These are phyloP conservation scores for Zygosaccharomyces pseudobailii DNA, from an alignment of 1,139 yeast species.

Conservation along the genomic window DNA sequence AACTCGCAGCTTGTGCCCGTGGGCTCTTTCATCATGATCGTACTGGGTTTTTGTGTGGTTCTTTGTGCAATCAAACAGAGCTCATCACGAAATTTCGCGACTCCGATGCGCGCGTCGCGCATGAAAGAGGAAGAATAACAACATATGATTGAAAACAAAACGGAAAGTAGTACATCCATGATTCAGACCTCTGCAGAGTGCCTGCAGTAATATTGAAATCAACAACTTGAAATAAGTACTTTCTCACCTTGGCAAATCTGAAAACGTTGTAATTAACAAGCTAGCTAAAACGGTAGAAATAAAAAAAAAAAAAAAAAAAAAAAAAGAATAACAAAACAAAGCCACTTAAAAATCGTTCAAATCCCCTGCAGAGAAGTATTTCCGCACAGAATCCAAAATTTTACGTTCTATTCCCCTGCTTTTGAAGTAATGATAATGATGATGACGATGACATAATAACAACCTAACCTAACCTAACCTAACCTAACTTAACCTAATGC, in stretches of 20 bases:
- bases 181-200: no score
- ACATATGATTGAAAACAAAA: no score
- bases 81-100: neutral
- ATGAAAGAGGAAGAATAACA: neutral
- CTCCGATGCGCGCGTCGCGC: neutral
- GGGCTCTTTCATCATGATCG: neutral
- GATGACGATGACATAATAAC: neutral
- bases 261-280: no score
- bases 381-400: neutral
- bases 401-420: neutral
- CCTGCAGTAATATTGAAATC: no score
- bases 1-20: neutral
- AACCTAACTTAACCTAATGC: neutral
- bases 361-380: no score
- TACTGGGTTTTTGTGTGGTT: no score
- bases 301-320: no score
- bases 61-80: neutral
- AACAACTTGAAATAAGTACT: no score
- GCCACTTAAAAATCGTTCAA: no score
- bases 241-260: neutral
- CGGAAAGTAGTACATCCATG: neutral
- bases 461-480: neutral
- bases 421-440: neutral
- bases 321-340: no score
- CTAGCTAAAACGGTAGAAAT: neutral